These are phyloP conservation scores for Brettanomyces bruxellensis DNA, from an alignment of 805 yeast species.

Conservation along the genomic window DNA sequence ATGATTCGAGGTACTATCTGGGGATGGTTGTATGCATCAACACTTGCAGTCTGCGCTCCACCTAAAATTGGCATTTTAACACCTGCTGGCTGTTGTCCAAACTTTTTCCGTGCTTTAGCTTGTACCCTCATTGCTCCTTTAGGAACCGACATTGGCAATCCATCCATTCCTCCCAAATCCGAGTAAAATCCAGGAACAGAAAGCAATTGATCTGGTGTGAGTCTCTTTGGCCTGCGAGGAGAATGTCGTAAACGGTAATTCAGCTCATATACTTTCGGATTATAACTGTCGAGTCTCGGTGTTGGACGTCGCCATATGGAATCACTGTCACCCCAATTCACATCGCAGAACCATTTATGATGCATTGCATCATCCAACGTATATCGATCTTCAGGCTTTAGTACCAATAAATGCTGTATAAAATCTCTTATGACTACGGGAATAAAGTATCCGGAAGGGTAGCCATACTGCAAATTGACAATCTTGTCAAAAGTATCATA, in stretches of 20 bases:
- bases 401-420: slow-evolving; percentile 53
- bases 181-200: neutral
- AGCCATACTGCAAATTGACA: slow-evolving; percentile 63
- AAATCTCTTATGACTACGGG: slow-evolving; percentile 59
- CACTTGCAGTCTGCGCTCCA: no score
- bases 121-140: neutral
- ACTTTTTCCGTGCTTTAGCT: neutral
- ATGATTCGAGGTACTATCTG: no score
- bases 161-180: slow-evolving; percentile 1
- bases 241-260: neutral
- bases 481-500: slow-evolving; percentile 84
- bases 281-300: slow-evolving; percentile 65
- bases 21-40: no score
- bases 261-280: slow-evolving; percentile 26
- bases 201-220: neutral
- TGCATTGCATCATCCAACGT: slow-evolving; percentile 46
- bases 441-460: slow-evolving; percentile 55
- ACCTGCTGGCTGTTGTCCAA: neutral
- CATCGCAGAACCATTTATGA: slow-evolving; percentile 62
- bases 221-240: neutral
- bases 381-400: slow-evolving; percentile 64
- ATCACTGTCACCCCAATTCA: slow-evolving; percentile 60
- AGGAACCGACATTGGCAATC: neutral
- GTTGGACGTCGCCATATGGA: slow-evolving; percentile 60
- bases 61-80: no score